Evolutionary conservation across 2,329 filamentous ascomycete species (phyloP).

Genomic region (Aspergillus pseudotamarii): DNA sequence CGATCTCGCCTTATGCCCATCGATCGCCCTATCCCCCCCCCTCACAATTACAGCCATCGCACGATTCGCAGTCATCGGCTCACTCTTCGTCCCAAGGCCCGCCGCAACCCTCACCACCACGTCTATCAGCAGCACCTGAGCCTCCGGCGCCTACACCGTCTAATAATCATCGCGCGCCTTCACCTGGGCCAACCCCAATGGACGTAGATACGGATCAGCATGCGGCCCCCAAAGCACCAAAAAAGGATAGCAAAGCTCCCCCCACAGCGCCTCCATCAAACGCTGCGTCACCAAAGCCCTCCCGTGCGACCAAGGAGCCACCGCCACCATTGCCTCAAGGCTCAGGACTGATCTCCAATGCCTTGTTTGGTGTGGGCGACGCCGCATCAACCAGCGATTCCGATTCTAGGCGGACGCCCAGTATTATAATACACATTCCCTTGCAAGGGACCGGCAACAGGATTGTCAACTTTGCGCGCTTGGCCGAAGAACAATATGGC

Average conservation of each 20-base stretch:
- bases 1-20: constrained; percentile 28
- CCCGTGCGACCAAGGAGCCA: constrained; percentile 55
- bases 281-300: constrained; percentile 58
- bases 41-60: constrained; percentile 24
- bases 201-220: constrained; percentile 38
- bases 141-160: constrained; percentile 15
- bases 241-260: constrained; percentile 44
- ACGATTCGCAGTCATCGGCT: constrained; percentile 19
- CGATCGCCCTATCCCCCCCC: constrained; percentile 28
- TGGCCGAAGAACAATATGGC: constrained; percentile 92
- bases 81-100: constrained; percentile 19
- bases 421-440: constrained; percentile 81
- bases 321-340: constrained; percentile 61
- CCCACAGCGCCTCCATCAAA: constrained; percentile 55
- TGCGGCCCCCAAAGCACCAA: constrained; percentile 31
- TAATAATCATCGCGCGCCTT: constrained; percentile 19
- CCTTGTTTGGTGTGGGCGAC: constrained; percentile 59
- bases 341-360: constrained; percentile 65
- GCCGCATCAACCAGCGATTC: constrained; percentile 41
- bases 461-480: constrained; percentile 90
- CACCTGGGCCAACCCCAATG: constrained; percentile 32
- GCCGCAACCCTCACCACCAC: constrained; percentile 13
- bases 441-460: constrained; percentile 82
- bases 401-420: constrained; percentile 60
- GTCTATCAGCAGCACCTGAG: constrained; percentile 6